phyloP scores from a whole-genome alignment of 306 rosid species.

The Alnus glutinosa region DNA sequence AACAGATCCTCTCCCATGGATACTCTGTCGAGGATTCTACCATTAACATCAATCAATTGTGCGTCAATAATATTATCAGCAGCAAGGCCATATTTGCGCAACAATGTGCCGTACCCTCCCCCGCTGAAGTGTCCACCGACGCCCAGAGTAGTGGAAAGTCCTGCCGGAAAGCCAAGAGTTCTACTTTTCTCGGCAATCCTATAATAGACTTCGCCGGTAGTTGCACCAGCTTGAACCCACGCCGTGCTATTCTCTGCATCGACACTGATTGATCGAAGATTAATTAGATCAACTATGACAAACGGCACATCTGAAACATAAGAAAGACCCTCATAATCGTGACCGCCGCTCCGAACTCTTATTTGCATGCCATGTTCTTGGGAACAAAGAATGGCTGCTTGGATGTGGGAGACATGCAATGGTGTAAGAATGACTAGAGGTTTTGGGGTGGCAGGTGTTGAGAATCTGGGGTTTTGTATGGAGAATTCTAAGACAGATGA shows the following conservation, averaged over 20 bases:
- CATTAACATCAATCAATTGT: slow-evolving; percentile 45
- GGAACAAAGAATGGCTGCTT: slow-evolving; percentile 19
- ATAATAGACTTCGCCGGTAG: slow-evolving; percentile 22
- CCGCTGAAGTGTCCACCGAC: slow-evolving; percentile 28
- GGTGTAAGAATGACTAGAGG: slow-evolving; percentile 26
- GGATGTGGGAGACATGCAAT: slow-evolving; percentile 8
- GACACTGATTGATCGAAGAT: slow-evolving; percentile 6
- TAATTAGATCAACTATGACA: slow-evolving; percentile 7
- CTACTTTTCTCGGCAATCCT: slow-evolving; percentile 17
- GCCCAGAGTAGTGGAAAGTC: slow-evolving; percentile 22
- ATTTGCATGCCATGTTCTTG: slow-evolving; percentile 2
- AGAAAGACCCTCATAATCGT: slow-evolving; percentile 33
- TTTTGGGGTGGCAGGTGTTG: not conserved
- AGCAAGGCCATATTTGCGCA: slow-evolving; percentile 66
- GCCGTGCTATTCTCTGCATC: not conserved
- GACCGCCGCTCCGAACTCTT: slow-evolving; percentile 28
- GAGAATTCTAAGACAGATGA: slow-evolving; percentile 10
- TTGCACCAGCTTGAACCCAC: slow-evolving; percentile 31
- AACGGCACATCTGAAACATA: slow-evolving; percentile 18
- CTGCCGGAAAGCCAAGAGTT: slow-evolving; percentile 25
- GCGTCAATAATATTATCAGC: slow-evolving; percentile 65
- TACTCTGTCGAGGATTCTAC: slow-evolving; percentile 51
- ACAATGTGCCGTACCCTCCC: slow-evolving; percentile 46
- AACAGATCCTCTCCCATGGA: slow-evolving; percentile 71
- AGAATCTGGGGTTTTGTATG: slow-evolving; percentile 4